Conservation (phyloP, 768 basidiomycete species). For the Termitomyces sp. region DNA sequence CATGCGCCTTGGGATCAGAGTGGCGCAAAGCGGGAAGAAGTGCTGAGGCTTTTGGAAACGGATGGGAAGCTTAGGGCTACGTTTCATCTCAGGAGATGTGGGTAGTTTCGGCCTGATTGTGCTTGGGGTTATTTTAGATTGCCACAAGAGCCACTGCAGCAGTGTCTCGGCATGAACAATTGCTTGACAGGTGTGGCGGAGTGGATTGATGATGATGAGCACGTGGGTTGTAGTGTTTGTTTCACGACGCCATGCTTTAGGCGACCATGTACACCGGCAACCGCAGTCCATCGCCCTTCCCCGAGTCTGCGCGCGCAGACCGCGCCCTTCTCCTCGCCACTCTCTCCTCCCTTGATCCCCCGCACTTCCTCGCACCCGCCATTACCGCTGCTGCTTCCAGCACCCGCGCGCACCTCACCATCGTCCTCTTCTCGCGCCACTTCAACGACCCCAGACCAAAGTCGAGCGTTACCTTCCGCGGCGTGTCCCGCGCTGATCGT, state of each 20-base stretch:
- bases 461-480: constrained; percentile 17
- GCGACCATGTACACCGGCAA: constrained; percentile 8
- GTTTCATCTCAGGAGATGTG: not conserved
- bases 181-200: not conserved
- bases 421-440: constrained; percentile 60
- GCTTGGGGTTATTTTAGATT: not conserved
- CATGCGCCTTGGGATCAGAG: not conserved
- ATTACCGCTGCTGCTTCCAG: constrained; percentile 46
- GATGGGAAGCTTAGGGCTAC: not conserved
- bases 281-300: constrained; percentile 16
- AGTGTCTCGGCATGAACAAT: too few relatives aligned
- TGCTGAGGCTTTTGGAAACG: not conserved
- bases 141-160: not conserved
- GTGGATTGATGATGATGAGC: not conserved
- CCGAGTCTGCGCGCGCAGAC: constrained; percentile 20
- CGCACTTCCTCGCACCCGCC: constrained; percentile 50
- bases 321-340: constrained; percentile 49
- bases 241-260: constrained; percentile 1
- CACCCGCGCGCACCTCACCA: constrained; percentile 47
- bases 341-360: constrained; percentile 42
- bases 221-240: constrained; percentile 2
- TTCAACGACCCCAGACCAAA: constrained; percentile 36
- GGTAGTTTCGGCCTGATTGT: not conserved
- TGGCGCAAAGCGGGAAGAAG: not conserved
- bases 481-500: constrained; percentile 32